phyloP scores from a whole-genome alignment of 2,329 filamentous ascomycete genomes.

The Lasiodiplodia theobromae region DNA sequence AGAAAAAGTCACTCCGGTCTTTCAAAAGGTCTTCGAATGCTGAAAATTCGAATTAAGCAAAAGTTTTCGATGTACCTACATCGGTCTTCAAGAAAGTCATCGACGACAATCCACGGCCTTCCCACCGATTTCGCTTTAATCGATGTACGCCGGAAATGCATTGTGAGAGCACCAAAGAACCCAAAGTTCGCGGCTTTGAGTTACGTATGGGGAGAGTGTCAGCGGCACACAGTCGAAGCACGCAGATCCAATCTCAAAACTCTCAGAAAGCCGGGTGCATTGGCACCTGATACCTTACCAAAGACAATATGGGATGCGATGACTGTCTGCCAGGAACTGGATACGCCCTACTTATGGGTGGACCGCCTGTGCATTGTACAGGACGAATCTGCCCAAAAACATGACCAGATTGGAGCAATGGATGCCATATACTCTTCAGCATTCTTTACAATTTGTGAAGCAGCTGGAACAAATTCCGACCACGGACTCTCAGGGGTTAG shows the following conservation, averaged over 20 bases:
- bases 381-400: background rate
- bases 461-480: background rate
- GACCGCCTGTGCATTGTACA: conserved; percentile 18
- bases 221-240: rapidly evolving
- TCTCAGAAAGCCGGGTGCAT: background rate
- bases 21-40: no score
- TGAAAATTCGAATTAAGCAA: no score
- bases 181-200: background rate
- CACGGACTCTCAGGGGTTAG: background rate
- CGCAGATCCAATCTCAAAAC: background rate
- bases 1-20: no score
- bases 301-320: conserved; percentile 1
- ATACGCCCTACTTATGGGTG: conserved; percentile 17
- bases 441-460: background rate
- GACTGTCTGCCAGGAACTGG: background rate
- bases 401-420: conserved; percentile 3
- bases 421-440: background rate
- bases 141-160: background rate
- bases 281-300: background rate
- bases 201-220: conserved; percentile 4
- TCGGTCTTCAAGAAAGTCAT: no score
- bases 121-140: background rate
- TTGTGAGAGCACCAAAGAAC: background rate
- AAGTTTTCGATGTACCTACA: background rate
- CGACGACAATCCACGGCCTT: background rate